phyloP scores from a whole-genome alignment of 1,139 yeast genomes.

The Lodderomyces pseudojiufengensis region DNA sequence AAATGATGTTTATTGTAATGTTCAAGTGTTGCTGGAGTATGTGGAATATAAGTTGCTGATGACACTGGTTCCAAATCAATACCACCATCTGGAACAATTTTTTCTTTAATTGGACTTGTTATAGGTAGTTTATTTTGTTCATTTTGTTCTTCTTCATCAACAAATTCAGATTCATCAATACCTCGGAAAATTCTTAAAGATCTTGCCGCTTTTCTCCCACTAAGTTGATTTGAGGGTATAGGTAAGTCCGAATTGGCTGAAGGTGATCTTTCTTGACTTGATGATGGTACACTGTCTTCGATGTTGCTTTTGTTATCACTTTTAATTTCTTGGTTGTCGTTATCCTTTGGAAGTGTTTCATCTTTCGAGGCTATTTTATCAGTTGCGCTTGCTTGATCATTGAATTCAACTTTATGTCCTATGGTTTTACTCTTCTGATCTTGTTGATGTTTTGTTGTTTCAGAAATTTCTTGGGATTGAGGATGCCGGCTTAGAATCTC shows the following conservation, averaged over 20 bases:
- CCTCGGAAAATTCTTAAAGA: constrained; percentile 35
- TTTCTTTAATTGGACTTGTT: constrained; percentile 6
- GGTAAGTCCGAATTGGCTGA: constrained; percentile 1
- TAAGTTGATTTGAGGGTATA: constrained; percentile 6
- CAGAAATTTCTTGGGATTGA: background rate
- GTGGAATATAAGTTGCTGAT: constrained; percentile 34
- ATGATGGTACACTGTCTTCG: too few relatives aligned
- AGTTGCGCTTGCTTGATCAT: too few relatives aligned
- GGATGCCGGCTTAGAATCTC: background rate
- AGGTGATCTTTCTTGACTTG: background rate
- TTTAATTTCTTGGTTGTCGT: too few relatives aligned
- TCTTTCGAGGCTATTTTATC: too few relatives aligned
- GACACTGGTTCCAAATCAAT: constrained; percentile 24
- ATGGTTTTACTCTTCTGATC: too few relatives aligned
- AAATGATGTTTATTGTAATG: background rate
- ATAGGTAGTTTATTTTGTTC: constrained; percentile 5
- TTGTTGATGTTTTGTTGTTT: background rate
- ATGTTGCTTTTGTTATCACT: background rate
- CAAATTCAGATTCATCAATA: constrained; percentile 11
- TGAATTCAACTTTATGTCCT: too few relatives aligned
- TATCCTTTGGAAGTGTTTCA: too few relatives aligned
- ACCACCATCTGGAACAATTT: background rate
- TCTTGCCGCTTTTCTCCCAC: constrained; percentile 39
- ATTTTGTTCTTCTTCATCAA: constrained; percentile 4
- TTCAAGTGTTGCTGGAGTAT: constrained; percentile 20